These are phyloP conservation scores for Coemansia guatemalensis DNA, from an alignment of 192 early-diverging fungal genomes.

Conservation along the genomic window DNA sequence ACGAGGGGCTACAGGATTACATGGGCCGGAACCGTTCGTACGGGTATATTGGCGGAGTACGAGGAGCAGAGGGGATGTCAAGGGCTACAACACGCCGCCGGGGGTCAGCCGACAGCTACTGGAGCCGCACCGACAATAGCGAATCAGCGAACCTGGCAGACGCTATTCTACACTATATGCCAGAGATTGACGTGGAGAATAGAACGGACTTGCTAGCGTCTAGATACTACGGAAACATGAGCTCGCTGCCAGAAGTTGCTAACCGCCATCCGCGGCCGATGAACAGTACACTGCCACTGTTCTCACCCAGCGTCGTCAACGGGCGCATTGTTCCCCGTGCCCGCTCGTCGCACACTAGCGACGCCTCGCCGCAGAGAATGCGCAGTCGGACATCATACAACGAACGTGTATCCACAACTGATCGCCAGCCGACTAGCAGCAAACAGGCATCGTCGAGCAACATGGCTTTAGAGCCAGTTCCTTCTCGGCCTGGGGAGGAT, in stretches of 20 bases:
- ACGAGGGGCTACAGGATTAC: not conserved
- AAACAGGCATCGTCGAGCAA: not conserved
- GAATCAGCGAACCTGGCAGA: slow-evolving; percentile 14
- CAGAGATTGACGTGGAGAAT: slow-evolving; percentile 30
- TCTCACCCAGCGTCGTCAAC: slow-evolving; percentile 46
- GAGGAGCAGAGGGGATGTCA: not conserved
- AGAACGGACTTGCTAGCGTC: slow-evolving; percentile 31
- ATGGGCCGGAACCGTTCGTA: not conserved
- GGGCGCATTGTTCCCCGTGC: slow-evolving; percentile 13
- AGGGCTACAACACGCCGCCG: slow-evolving; percentile 6
- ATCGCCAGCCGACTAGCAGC: not conserved
- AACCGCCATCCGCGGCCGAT: slow-evolving; percentile 41
- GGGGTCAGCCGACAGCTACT: slow-evolving; percentile 7
- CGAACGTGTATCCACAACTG: not conserved
- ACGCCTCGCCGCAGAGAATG: slow-evolving; percentile 7
- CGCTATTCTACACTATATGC: slow-evolving; percentile 46
- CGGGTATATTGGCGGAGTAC: not conserved
- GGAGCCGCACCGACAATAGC: slow-evolving; percentile 12
- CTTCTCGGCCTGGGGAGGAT: not conserved
- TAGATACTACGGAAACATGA: slow-evolving; percentile 50
- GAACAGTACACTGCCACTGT: slow-evolving; percentile 53
- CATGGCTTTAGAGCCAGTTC: not conserved
- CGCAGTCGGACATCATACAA: not conserved
- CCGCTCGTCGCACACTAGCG: slow-evolving; percentile 28
- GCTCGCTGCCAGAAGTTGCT: slow-evolving; percentile 15